Percentiles rank a stretch among this genome's conserved stretches.
Conservation (phyloP, 1,284 basidiomycete genomes). For the Trichosporon sp. region DNA sequence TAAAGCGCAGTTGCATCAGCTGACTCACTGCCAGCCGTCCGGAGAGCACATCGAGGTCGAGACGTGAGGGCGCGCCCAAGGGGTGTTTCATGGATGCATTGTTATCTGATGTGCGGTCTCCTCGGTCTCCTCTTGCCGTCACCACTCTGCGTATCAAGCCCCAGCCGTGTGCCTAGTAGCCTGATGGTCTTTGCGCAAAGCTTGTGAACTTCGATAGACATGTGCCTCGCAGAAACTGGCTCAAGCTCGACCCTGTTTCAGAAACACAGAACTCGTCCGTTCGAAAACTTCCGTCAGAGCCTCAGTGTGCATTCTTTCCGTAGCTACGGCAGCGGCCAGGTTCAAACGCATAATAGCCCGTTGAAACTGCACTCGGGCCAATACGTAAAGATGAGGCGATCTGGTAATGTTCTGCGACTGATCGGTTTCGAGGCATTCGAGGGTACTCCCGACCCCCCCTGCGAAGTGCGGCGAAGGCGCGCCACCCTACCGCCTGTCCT, state of each 20-base stretch:
- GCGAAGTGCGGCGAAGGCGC: not conserved
- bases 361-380: not conserved
- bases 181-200: not conserved
- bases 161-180: not conserved
- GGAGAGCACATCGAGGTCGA: not conserved
- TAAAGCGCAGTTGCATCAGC: not conserved
- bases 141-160: not conserved
- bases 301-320: not conserved
- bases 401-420: not conserved
- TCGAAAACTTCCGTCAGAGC: not conserved
- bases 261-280: too few relatives aligned
- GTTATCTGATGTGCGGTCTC: not conserved
- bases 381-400: conserved; percentile 1
- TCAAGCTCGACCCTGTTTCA: conserved; percentile 11
- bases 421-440: conserved; percentile 15
- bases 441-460: not conserved
- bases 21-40: not conserved
- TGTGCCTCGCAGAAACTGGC: not conserved
- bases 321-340: not conserved
- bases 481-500: not conserved
- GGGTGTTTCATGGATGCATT: conserved; percentile 7
- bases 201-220: not conserved
- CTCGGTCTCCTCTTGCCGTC: too few relatives aligned
- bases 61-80: not conserved
- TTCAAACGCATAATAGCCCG: not conserved